Conservation (phyloP, 805 yeast species). For the Candida gorgasii region DNA sequence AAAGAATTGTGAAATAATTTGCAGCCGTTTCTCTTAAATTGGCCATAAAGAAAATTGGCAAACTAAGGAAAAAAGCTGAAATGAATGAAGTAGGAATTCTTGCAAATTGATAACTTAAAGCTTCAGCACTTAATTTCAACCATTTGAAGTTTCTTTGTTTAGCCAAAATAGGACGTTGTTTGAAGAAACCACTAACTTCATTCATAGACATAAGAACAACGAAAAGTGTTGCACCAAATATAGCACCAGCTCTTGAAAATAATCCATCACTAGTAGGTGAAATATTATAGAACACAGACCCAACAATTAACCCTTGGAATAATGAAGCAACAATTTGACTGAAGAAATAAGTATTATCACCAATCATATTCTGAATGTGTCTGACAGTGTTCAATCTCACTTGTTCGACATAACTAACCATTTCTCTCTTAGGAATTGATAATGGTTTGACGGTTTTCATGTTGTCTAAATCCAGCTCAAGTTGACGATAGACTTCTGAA, state of each 20-base stretch:
- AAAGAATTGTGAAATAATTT: slow-evolving; percentile 35
- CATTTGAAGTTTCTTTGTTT: slow-evolving; percentile 71
- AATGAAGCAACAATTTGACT: slow-evolving; percentile 5
- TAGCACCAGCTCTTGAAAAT: slow-evolving; percentile 60
- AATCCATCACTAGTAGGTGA: slow-evolving; percentile 52
- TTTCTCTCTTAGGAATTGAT: background rate
- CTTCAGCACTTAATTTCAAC: slow-evolving; percentile 73
- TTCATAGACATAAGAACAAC: slow-evolving; percentile 60
- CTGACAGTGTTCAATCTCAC: background rate
- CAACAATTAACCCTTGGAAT: slow-evolving; percentile 49
- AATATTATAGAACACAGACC: slow-evolving; percentile 58
- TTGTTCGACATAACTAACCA: background rate
- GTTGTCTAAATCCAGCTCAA: slow-evolving; percentile 22
- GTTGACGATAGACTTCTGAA: slow-evolving; percentile 48
- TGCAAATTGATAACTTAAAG: slow-evolving; percentile 58
- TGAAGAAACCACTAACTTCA: slow-evolving; percentile 57
- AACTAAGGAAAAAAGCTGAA: slow-evolving; percentile 29
- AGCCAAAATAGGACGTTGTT: slow-evolving; percentile 60
- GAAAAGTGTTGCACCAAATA: slow-evolving; percentile 59
- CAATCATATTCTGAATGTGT: background rate
- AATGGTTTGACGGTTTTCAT: background rate
- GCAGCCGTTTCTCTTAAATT: slow-evolving; percentile 35
- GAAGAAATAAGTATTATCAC: background rate
- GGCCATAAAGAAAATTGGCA: slow-evolving; percentile 49
- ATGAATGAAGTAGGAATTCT: slow-evolving; percentile 59